Evolutionary conservation across 345 rosid genomes (phyloP), one percentile per base, ranked within the genome.

Genomic region (Iberis pinnata): DNA sequence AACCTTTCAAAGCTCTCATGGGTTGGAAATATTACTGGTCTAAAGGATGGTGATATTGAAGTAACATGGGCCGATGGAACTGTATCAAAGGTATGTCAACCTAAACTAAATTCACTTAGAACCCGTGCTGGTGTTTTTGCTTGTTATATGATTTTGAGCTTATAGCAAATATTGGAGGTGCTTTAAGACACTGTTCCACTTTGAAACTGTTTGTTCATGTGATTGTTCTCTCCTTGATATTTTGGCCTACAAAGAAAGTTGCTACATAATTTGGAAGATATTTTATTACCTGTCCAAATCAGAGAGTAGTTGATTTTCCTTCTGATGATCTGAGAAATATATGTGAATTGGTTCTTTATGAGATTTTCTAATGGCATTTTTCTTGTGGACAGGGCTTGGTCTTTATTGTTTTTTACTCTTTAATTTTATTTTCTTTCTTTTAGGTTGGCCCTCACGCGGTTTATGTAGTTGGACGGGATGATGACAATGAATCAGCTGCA

Each of bases 371-470:
- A 29, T 51, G 13, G 4, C 10, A 31, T 8, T 31, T 24, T 43
- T n/a, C 55, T 26, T 61, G 56, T 47, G 48, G 39, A 53, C 35
- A 37, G 61, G 52, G 57, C 55, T 29, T 41, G 22, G 54, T 27
- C 14, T 14, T 26, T 44, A 43, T 49, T 64, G 57, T 14, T 20
- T 29, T 71, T 52, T 54, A 51, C 61, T 43, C n/a, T n/a, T n/a
- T 18, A 43, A 49, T 39, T 43, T 53, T 25, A 36, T 56, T 55
- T 60, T 43, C 43, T 43, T 65, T 65, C 41, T 52, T 47, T 32
- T 70, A 90, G 98, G 99, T 93, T 73, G 99, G 99, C 54, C 99
- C 99, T 71, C 87, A 93, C 68, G 95, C 92, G 72, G 77, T 93
- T 69, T 88, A 77, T 64, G 99, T 88, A 47, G 95, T 93, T 61